Base-by-base conservation (phyloP, 305 asterid species). In the Rubia tinctorum region DNA sequence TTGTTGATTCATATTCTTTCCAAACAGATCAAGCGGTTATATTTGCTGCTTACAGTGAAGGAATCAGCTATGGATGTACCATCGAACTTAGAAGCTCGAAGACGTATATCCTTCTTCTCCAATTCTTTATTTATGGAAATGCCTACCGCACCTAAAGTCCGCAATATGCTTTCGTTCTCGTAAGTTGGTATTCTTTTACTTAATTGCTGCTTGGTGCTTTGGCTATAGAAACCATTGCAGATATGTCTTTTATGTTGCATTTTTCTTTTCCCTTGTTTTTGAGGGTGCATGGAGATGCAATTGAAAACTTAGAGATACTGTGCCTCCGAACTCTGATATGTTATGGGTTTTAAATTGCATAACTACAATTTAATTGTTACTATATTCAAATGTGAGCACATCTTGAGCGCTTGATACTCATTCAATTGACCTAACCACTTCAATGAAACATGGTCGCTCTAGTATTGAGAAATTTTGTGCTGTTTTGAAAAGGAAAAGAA, bases 51-150 rank as follows among this genome's bases (percentile, higher is more conserved):
- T 82, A 95, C 99, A 0, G 99, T 92, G 76, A 95, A 95, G 83
- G 99, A 95, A 86, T 95, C 99, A 58, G 99, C 98, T 14, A 95
- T 95, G 98, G 99, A 95, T 67, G 99, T 95, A 55, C 99, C 99
- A 43, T 88, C 98, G 42, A 95, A 95, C 85, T 84, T 95, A 77
- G 99, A 95, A 83, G 98, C 99, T 78, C 85, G 99, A 82, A 91
- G 99, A 81, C 96, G 99, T 73, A 95, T 95, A 64, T 91, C 97
- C 69, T 95, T 95, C 84, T 95, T 92, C 88, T 93, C 99, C 45
- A 95, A 95, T 84, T 95, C 99, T 75, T 81, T 95, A 89, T 95
- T 95, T 79, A 95, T 95, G 99, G 96, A 95, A 73, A 95, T 95
- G 99, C 98, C 99, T 72, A 63, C 90, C 20, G 97, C 99, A 73